phyloP scores from a whole-genome alignment of 441 rosid genomes.

The Brassica hybrid region DNA sequence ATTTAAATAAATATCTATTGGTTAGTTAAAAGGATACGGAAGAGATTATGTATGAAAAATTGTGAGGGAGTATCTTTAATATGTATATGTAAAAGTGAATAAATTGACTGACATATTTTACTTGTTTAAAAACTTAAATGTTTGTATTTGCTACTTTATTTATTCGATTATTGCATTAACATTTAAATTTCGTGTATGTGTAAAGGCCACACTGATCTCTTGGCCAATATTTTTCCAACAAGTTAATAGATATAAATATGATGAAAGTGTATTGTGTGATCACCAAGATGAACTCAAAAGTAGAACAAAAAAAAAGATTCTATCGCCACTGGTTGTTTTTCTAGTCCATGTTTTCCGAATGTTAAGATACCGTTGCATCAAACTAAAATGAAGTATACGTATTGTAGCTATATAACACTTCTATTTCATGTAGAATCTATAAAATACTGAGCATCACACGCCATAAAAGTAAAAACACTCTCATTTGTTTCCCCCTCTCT shows the following conservation, averaged over 20 bases:
- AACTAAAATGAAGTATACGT: neutral
- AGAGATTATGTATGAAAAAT: too few relatives aligned
- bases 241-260: neutral
- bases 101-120: neutral
- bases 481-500: slow-evolving; percentile 11
- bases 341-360: neutral
- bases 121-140: neutral
- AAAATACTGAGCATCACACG: slow-evolving; percentile 17
- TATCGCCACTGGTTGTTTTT: neutral
- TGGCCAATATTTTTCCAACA: slow-evolving; percentile 4
- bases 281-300: slow-evolving; percentile 11
- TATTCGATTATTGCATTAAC: neutral
- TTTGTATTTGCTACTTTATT: neutral
- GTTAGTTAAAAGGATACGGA: too few relatives aligned
- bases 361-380: slow-evolving; percentile 3
- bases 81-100: neutral
- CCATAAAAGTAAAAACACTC: slow-evolving; percentile 23
- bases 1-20: too few relatives aligned
- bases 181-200: neutral
- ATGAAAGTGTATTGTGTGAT: slow-evolving; percentile 2
- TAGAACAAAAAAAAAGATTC: slow-evolving; percentile 1
- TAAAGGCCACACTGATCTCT: neutral
- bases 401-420: slow-evolving; percentile 2
- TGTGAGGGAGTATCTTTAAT: too few relatives aligned
- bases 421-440: slow-evolving; percentile 21